Conservation (phyloP, 495 filamentous ascomycete species). For the Eremomyces bilateralis region DNA sequence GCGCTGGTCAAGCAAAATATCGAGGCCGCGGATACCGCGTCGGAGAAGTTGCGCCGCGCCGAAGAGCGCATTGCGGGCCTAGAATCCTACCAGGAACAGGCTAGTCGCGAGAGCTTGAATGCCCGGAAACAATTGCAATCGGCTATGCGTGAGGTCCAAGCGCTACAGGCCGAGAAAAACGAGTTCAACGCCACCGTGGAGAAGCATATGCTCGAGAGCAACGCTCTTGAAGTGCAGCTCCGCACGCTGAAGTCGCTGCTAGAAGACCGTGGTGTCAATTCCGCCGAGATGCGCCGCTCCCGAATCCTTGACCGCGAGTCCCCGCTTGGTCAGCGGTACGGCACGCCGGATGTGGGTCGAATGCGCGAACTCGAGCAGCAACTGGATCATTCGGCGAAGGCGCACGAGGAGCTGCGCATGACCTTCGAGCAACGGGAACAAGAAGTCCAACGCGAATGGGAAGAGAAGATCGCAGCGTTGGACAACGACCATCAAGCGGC, state of each 20-base stretch:
- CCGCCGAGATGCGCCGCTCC: constrained; percentile 31
- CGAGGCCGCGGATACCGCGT: constrained; percentile 66
- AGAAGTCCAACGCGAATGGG: constrained; percentile 64
- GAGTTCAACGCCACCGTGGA: constrained; percentile 62
- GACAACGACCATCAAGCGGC: constrained; percentile 97
- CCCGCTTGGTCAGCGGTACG: constrained; percentile 40
- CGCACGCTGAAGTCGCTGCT: constrained; percentile 82
- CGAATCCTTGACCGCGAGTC: constrained; percentile 38
- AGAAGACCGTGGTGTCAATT: constrained; percentile 50
- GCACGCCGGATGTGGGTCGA: constrained; percentile 60
- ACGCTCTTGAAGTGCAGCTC: constrained; percentile 76
- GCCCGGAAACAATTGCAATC: constrained; percentile 76
- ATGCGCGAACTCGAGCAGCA: constrained; percentile 78
- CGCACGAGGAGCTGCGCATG: constrained; percentile 64
- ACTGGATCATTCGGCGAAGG: constrained; percentile 50
- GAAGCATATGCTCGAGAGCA: constrained; percentile 67
- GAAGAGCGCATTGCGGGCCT: constrained; percentile 92
- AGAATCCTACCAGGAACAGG: constrained; percentile 91
- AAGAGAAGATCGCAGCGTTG: constrained; percentile 77
- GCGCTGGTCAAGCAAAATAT: constrained; percentile 68
- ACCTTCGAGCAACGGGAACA: constrained; percentile 56
- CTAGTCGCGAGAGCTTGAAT: constrained; percentile 72
- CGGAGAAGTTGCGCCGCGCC: constrained; percentile 72
- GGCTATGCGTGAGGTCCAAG: constrained; percentile 57
- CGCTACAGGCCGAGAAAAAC: constrained; percentile 48